Conservation (phyloP, 2,329 filamentous ascomycete genomes). For the Ceratocystis colombiana region DNA sequence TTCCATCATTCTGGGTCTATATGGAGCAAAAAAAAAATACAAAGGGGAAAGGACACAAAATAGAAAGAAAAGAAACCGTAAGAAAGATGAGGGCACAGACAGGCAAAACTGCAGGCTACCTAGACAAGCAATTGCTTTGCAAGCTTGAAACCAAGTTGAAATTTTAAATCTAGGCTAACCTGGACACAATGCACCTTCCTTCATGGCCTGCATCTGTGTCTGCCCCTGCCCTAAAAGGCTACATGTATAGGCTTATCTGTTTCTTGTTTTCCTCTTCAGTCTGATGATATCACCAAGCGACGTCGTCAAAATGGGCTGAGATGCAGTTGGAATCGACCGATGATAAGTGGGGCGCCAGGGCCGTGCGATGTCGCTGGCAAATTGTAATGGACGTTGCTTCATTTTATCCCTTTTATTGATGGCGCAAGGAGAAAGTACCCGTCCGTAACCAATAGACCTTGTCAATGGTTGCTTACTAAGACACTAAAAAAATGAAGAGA, state of each 20-base stretch:
- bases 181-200: not conserved
- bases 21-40: not conserved
- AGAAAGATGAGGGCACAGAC: slow-evolving; percentile 2
- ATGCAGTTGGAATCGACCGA: slow-evolving; percentile 25
- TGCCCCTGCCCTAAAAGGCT: slow-evolving; percentile 2
- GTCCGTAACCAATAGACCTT: not conserved
- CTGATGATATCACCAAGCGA: slow-evolving; percentile 23
- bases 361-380: slow-evolving; percentile 22
- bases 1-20: slow-evolving; percentile 7
- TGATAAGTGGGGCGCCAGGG: slow-evolving; percentile 21
- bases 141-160: slow-evolving; percentile 1
- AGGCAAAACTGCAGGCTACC: not conserved
- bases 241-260: slow-evolving; percentile 12
- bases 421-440: not conserved
- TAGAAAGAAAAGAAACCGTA: not conserved
- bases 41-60: not conserved
- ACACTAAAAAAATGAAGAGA: not conserved
- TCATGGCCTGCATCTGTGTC: not conserved
- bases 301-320: slow-evolving; percentile 26
- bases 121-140: not conserved
- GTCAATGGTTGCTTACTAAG: not conserved
- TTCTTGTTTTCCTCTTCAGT: slow-evolving; percentile 11
- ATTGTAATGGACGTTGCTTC: slow-evolving; percentile 17
- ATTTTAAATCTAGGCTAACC: not conserved
- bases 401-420: slow-evolving; percentile 7